A percentile compares a stretch with the other conserved stretches of the same genome.
Evolutionary conservation across 768 basidiomycete species (phyloP).

Genomic region (Suillus subalutaceus): DNA sequence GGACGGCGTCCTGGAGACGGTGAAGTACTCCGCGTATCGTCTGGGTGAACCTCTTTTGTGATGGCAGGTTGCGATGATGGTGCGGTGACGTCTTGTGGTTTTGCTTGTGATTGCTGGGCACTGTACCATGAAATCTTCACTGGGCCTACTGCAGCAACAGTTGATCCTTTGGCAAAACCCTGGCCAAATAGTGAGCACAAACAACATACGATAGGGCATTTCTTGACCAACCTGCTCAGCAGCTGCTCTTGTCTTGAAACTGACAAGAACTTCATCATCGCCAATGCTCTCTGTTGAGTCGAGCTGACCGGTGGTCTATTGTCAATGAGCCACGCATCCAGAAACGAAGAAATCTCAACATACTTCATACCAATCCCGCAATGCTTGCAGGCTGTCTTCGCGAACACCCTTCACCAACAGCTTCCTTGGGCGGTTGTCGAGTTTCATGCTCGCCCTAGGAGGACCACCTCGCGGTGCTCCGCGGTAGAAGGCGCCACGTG

Average conservation of each 20-base stretch:
- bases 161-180: slow-evolving; percentile 73
- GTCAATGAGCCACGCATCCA: slow-evolving; percentile 11
- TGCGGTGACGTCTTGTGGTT: slow-evolving; percentile 22
- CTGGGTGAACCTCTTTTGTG: slow-evolving; percentile 25
- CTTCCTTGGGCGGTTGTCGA: slow-evolving; percentile 88
- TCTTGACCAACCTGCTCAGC: slow-evolving; percentile 72
- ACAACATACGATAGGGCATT: slow-evolving; percentile 8
- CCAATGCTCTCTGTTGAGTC: slow-evolving; percentile 62
- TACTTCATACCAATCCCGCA: slow-evolving; percentile 88
- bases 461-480: slow-evolving; percentile 66
- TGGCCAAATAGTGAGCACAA: slow-evolving; percentile 32
- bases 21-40: slow-evolving; percentile 27
- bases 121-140: slow-evolving; percentile 72
- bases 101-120: slow-evolving; percentile 29
- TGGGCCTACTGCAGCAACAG: slow-evolving; percentile 65
- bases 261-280: slow-evolving; percentile 61
- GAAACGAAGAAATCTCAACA: slow-evolving; percentile 11
- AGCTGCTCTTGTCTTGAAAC: slow-evolving; percentile 70
- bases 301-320: slow-evolving; percentile 68
- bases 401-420: slow-evolving; percentile 72
- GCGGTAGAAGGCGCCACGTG: slow-evolving; percentile 59
- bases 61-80: slow-evolving; percentile 23
- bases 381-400: slow-evolving; percentile 54
- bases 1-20: slow-evolving; percentile 21
- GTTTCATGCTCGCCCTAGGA: slow-evolving; percentile 76